These are phyloP conservation scores for Phytomonas sp. DNA, from an alignment of 208 protist species.

Conservation along the genomic window DNA sequence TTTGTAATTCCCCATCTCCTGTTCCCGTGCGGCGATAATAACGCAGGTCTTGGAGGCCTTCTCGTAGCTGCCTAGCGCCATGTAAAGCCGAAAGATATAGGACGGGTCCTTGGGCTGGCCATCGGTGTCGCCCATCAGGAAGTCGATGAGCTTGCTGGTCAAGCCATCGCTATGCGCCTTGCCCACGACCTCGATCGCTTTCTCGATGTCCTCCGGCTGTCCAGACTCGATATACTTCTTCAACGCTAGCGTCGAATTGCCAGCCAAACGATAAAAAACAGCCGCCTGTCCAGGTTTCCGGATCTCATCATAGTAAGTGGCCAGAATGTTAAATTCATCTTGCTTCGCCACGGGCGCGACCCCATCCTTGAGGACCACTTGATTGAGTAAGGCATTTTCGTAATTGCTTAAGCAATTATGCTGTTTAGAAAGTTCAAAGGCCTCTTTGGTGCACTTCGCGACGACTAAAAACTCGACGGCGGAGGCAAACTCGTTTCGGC, in stretches of 20 bases:
- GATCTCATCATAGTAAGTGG: conserved; percentile 89
- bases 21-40: conserved; percentile 93
- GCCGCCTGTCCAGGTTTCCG: conserved; percentile 75
- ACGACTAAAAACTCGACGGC: conserved; percentile 96
- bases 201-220: conserved; percentile 84
- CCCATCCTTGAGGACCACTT: conserved; percentile 80
- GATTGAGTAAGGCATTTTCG: conserved; percentile 65
- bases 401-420: conserved; percentile 83
- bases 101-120: conserved; percentile 93
- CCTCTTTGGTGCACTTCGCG: conserved; percentile 87
- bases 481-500: conserved; percentile 66
- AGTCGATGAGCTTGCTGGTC: conserved; percentile 94
- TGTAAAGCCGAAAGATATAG: conserved; percentile 96
- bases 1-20: conserved; percentile 92
- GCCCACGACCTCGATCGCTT: conserved; percentile 91
- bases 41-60: conserved; percentile 94
- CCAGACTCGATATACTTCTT: conserved; percentile 87
- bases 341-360: conserved; percentile 59
- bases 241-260: conserved; percentile 85
- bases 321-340: conserved; percentile 82
- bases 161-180: conserved; percentile 88
- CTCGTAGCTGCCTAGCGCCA: conserved; percentile 93
- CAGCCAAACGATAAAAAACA: conserved; percentile 89
- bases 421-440: conserved; percentile 90
- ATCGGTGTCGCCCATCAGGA: conserved; percentile 93